Evolutionary conservation across 2,329 filamentous ascomycete species (phyloP).

Genomic region (Ophiostoma sp.): DNA sequence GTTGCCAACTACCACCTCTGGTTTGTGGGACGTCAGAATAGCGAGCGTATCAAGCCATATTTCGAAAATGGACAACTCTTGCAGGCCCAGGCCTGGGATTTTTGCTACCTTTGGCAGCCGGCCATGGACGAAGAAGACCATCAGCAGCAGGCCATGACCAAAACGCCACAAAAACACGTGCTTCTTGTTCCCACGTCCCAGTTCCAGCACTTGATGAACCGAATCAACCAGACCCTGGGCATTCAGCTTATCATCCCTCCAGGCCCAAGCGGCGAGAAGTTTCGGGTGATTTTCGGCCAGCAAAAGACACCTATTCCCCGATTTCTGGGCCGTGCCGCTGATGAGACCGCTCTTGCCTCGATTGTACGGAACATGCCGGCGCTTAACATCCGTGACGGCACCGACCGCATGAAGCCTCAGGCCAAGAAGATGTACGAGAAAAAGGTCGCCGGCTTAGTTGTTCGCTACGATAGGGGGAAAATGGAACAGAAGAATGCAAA

Average conservation of each 20-base stretch:
- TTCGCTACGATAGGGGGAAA: constrained; percentile 35
- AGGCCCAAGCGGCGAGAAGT: constrained; percentile 45
- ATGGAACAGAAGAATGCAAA: constrained; percentile 36
- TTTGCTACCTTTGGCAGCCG: constrained; percentile 64
- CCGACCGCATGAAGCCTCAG: background rate
- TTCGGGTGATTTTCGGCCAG: constrained; percentile 57
- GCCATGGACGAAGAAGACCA: constrained; percentile 10
- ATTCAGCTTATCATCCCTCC: constrained; percentile 54
- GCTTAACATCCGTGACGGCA: constrained; percentile 6
- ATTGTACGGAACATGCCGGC: constrained; percentile 29
- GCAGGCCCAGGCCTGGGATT: constrained; percentile 61
- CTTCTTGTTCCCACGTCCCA: constrained; percentile 64
- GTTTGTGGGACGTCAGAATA: constrained; percentile 52
- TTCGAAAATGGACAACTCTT: constrained; percentile 55
- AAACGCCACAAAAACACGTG: constrained; percentile 36
- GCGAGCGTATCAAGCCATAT: constrained; percentile 43
- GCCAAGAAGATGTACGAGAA: background rate
- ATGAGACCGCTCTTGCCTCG: constrained; percentile 34
- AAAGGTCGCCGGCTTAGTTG: constrained; percentile 18
- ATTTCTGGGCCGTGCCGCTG: constrained; percentile 56
- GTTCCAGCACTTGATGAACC: constrained; percentile 56
- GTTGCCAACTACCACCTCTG: constrained; percentile 54
- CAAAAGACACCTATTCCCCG: constrained; percentile 59
- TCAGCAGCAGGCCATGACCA: constrained; percentile 27
- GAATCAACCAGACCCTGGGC: constrained; percentile 56